Evolutionary conservation across 2,329 filamentous ascomycete genomes (phyloP).

Genomic region (Calonectria pteridis): DNA sequence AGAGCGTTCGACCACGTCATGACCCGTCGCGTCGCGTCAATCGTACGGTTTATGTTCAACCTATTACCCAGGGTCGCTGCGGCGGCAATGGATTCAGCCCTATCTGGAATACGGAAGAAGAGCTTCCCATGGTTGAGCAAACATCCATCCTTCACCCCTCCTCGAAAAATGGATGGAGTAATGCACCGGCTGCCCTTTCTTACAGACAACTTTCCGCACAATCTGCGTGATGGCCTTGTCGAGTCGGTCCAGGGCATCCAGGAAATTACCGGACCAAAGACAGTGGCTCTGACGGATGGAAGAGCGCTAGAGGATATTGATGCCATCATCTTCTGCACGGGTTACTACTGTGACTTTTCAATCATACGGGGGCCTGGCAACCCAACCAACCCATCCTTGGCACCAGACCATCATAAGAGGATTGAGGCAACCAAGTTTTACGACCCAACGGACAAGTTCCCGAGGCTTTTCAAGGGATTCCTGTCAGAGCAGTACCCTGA

Average conservation of each 20-base stretch:
- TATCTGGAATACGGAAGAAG: conserved; percentile 33
- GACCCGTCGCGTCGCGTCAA: conserved; percentile 46
- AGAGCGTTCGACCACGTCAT: conserved; percentile 50
- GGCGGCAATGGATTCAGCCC: conserved; percentile 34
- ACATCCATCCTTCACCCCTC: conserved; percentile 27
- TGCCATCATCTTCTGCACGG: conserved; percentile 49
- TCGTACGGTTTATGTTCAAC: conserved; percentile 28
- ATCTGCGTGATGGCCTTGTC: conserved; percentile 45
- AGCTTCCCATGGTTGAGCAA: conserved; percentile 36
- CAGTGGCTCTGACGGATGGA: conserved; percentile 46
- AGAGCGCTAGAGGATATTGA: conserved; percentile 49
- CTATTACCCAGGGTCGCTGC: conserved; percentile 26
- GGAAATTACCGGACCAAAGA: conserved; percentile 45
- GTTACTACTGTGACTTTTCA: conserved; percentile 48
- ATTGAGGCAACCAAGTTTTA: conserved; percentile 40
- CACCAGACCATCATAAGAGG: conserved; percentile 42
- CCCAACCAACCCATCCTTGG: conserved; percentile 41
- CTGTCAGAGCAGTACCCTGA: conserved; percentile 49
- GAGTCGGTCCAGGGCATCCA: conserved; percentile 44
- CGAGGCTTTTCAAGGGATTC: conserved; percentile 47
- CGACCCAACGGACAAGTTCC: conserved; percentile 38
- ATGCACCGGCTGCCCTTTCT: conserved; percentile 45
- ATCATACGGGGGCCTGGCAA: conserved; percentile 44
- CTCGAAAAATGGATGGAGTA: conserved; percentile 32
- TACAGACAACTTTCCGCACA: conserved; percentile 45